These are phyloP conservation scores for Tausonia pullulans DNA, from an alignment of 1,284 basidiomycete species.

Conservation along the genomic window DNA sequence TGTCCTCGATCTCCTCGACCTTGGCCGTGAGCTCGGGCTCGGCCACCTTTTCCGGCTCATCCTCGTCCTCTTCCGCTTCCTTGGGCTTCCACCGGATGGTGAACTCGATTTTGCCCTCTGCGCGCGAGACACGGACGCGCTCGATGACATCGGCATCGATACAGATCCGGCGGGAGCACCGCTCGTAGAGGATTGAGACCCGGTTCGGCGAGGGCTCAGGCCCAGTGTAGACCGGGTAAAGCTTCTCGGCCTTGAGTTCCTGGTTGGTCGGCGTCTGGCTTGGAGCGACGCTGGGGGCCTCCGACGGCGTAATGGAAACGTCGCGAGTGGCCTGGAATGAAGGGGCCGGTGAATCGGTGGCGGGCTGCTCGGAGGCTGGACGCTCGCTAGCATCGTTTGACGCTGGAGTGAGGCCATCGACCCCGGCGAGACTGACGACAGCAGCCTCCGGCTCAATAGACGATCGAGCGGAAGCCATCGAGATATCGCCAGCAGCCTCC, in stretches of 20 bases:
- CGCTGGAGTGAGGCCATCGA: not conserved
- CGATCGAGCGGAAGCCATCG: conserved; percentile 24
- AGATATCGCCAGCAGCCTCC: conserved; percentile 21
- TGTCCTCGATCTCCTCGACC: not conserved
- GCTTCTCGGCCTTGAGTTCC: not conserved
- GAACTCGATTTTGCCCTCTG: conserved; percentile 77
- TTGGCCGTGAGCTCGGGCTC: not conserved
- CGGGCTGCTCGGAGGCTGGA: not conserved
- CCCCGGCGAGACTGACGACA: too few relatives aligned
- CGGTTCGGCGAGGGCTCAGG: conserved; percentile 37
- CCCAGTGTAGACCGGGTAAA: conserved; percentile 8
- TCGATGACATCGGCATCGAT: conserved; percentile 80
- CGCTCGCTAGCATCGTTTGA: not conserved
- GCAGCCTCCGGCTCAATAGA: conserved; percentile 10
- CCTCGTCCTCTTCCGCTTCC: conserved; percentile 35
- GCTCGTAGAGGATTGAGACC: conserved; percentile 86
- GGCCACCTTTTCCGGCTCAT: conserved; percentile 27
- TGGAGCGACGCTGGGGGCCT: not conserved
- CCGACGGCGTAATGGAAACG: not conserved
- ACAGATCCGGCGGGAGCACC: conserved; percentile 70
- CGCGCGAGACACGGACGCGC: conserved; percentile 64
- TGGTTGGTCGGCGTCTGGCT: not conserved
- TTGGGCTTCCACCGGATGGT: conserved; percentile 44
- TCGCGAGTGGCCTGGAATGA: not conserved
- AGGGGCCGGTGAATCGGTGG: not conserved